Conservation (phyloP, 345 rosid species). For the Lepidium africanum region DNA sequence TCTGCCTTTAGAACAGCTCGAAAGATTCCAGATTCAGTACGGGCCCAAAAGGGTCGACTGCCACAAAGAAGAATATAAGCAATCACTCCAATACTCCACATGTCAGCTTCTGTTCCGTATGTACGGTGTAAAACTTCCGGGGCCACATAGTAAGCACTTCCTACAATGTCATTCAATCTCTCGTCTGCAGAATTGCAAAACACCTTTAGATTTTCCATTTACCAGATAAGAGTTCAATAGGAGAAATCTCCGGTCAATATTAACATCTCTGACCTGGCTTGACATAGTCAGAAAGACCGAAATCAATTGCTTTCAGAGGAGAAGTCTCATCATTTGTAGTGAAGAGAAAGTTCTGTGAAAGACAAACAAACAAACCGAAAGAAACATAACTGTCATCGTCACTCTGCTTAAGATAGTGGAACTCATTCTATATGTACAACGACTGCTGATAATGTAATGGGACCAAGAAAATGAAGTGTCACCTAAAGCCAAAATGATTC, state of each 20-base stretch:
- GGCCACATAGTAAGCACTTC: conserved; percentile 97
- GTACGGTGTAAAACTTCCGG: conserved; percentile 96
- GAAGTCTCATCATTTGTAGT: conserved; percentile 64
- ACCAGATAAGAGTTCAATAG: neutral
- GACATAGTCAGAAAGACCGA: conserved; percentile 96
- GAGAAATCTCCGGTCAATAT: neutral
- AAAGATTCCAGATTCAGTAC: conserved; percentile 93
- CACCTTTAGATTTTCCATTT: neutral
- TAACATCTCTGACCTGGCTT: conserved; percentile 69
- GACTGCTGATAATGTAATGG: conserved; percentile 17
- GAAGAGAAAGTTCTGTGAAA: conserved; percentile 82
- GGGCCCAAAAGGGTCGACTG: conserved; percentile 96
- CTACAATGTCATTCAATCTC: conserved; percentile 94
- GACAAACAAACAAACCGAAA: conserved; percentile 16
- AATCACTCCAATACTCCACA: conserved; percentile 99
- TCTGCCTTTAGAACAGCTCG: conserved; percentile 87
- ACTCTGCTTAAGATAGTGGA: conserved; percentile 11
- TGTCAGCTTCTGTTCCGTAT: conserved; percentile 94
- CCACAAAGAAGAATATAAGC: conserved; percentile 95
- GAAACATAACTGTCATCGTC: conserved; percentile 14
- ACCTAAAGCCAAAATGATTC: conserved; percentile 8
- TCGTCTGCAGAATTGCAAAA: conserved; percentile 53
- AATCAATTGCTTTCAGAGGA: conserved; percentile 86
- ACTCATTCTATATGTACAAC: conserved; percentile 6
- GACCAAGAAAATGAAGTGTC: conserved; percentile 29